Evolutionary conservation across 441 rosid species (phyloP), one percentile per base, ranked within the genome.

Genomic region (Gossypium lobatum): DNA sequence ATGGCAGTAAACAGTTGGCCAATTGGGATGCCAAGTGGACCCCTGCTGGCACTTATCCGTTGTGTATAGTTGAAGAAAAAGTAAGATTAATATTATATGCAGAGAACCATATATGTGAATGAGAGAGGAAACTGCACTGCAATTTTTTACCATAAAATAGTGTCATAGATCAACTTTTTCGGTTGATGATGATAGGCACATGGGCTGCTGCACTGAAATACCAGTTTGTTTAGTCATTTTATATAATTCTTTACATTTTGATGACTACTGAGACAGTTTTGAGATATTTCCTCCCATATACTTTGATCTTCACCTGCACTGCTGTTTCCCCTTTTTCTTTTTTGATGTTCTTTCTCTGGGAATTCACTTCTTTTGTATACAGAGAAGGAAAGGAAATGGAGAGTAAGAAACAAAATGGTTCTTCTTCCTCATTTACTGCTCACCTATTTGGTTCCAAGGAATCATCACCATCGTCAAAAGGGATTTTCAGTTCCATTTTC

Each of bases 361-460:
- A 25, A 42, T 64, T 57, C 26, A 10, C 21, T 63, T 28, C 2
- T 39, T 17, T 4, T 21, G 26, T 59, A 42, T 62, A 39, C 17
- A 70, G 52, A n/a, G 34, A 31, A 31, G 46, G 20, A 64, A 64
- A 39, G 46, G 63, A 42, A 71, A 75, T 92, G 95, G 97, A 85
- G 13, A 61, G 72, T 71, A 87, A 85, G 81, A 86, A 80, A 75
- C 73, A 81, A 76, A 68, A 65, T 28, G 73, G 80, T 69, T 79
- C 92, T 67, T 79, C 85, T 50, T 84, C 85, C 52, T 89, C 90
- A 1, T 84, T 87, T 63, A 80, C 89, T 5, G 73, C 88, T 76
- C 87, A 90, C 55, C 88, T 93, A 72, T 93, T 88, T 76, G 92
- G 95, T 71, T 80, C 76, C 77, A 91, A 83, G 78, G 88, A 88